Base-by-base conservation (phyloP, 1,139 yeast genomes). In the Geotrichum cucujoidarum region DNA sequence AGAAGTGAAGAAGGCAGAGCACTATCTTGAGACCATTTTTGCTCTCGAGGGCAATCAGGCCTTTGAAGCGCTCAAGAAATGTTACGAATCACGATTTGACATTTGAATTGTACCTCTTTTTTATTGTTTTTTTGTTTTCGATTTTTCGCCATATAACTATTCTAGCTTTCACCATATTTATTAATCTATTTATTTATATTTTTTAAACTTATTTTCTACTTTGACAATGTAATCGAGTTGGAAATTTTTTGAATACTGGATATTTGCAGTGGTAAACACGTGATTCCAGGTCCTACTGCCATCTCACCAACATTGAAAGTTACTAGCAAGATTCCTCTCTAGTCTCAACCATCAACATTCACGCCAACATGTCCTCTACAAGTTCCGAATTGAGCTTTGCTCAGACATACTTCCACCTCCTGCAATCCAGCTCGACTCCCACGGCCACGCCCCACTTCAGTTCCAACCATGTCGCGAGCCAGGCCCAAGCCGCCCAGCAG, bases 61-160 rank as follows among this genome's bases (percentile, higher is more conserved):
- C n/a, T 14, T 22, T 18, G 31, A 34, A 49, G 43, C 18, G 43
- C 47, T 34, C 46, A 40, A 14, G 54, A 53, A 6, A 6, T n/a
- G 14, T 31, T 40, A 40, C 16, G 37, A 32, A 17, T 21, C 22
- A 40, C 35, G 36, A 40, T 40, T 40, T 32, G 35, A 30, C 29
- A 40, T 40, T 31, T 40, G 20, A 17, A 18, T 24, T 8, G 3
- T 24, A 14, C 7, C 10, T 27, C n/a, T 30, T 24, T 18, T 13
- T 16, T 17, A 14, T 24, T 27, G n/a, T 30, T n/a, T 14, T 16
- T 27, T 17, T 25, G 34, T 30, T 38, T 38, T 38, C 13, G 10
- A 5, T 16, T 21, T 20, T 5, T 24, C 27, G 6, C 27, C 27
- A 6, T n/a, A n/a, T n/a, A n/a, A n/a, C n/a, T n/a, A n/a, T n/a